Percentiles rank a stretch among this genome's conserved stretches.
phyloP scores from a whole-genome alignment of 805 yeast genomes.

The Torulaspora gathmanii region DNA sequence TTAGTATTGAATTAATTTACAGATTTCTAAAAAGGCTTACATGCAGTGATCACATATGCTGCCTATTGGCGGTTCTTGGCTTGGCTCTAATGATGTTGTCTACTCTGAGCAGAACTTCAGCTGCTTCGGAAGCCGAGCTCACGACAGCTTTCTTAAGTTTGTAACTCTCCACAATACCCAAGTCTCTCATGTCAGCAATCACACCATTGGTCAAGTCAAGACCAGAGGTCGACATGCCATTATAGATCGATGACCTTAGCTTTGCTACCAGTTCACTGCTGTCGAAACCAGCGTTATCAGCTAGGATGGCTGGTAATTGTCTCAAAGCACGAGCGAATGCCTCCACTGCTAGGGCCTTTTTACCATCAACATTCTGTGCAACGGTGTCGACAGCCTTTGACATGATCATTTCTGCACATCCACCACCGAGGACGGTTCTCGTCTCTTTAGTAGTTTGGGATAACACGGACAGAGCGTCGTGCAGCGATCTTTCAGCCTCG shows the following conservation, averaged over 20 bases:
- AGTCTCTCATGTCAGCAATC: constrained; percentile 89
- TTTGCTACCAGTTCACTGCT: constrained; percentile 88
- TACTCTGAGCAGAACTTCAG: constrained; percentile 90
- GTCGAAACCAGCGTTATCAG: constrained; percentile 96
- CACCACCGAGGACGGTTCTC: constrained; percentile 90
- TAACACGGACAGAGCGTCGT: constrained; percentile 91
- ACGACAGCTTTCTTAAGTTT: constrained; percentile 93
- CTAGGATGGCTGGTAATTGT: constrained; percentile 90
- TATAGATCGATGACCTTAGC: constrained; percentile 76
- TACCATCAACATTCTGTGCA: constrained; percentile 89
- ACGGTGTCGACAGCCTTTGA: constrained; percentile 91
- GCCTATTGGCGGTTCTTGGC: constrained; percentile 94
- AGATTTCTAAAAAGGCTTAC: constrained; percentile 4
- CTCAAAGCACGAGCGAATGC: constrained; percentile 91
- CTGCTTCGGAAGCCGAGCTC: constrained; percentile 94
- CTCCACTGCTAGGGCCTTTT: constrained; percentile 89
- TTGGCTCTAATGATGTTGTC: constrained; percentile 95
- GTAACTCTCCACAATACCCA: constrained; percentile 89
- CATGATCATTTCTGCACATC: constrained; percentile 94
- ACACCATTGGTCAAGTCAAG: constrained; percentile 78
- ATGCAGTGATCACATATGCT: constrained; percentile 31
- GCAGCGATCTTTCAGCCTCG: constrained; percentile 94
- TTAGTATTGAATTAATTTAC: constrained; percentile 3
- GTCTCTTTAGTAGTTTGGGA: constrained; percentile 93
- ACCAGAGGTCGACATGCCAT: constrained; percentile 89